Base-by-base conservation (phyloP, 495 filamentous ascomycete genomes). In the Astrothelium subdiscretum region DNA sequence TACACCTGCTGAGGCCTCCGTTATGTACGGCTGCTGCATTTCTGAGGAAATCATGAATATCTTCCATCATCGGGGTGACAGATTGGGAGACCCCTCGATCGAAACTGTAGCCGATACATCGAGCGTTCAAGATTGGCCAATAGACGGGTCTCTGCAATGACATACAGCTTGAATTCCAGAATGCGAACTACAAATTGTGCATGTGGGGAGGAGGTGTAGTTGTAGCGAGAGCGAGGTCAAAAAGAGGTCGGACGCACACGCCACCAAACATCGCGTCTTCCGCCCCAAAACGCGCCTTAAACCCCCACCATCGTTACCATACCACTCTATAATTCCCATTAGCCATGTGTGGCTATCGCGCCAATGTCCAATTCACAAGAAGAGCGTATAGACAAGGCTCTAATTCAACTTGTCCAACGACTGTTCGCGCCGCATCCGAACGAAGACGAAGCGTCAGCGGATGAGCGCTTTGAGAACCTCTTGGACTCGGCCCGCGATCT, bases 331-430 rank as follows among this genome's bases (percentile, higher is more conserved):
- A 26, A 8, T 54, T 24, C 26, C 48, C 15, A 29, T 54, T 29
- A 54, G 24, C 48, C 20, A 54, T 54, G 48, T 8, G 48, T 26
- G 20, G 48, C 48, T 1, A 24, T 29, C 42, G 60, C 51, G 13
- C 27, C 57, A 54, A 72, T 72, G 73, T 66, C 71, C 12, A 67
- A 63, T 20, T 69, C 68, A 13, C 67, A 65, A 58, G 64, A 70
- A 60, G 70, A 77, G 44, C 75, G 75, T 67, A 69, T 77, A 61
- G 69, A 73, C 26, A 68, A 75, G 68, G 75, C 75, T 59, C 68
- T 77, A 13, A 64, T 70, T 32, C 70, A 75, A 64, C 75, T 77
- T 4, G 67, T 77, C 48, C 69, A 73, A 43, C 72, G 71, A 42
- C 65, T 73, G 15, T 57, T 76, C 1, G 73, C 73, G 0, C 32